These are phyloP conservation scores for Xeromyces bisporus DNA, from an alignment of 495 filamentous ascomycete species.

Conservation along the genomic window DNA sequence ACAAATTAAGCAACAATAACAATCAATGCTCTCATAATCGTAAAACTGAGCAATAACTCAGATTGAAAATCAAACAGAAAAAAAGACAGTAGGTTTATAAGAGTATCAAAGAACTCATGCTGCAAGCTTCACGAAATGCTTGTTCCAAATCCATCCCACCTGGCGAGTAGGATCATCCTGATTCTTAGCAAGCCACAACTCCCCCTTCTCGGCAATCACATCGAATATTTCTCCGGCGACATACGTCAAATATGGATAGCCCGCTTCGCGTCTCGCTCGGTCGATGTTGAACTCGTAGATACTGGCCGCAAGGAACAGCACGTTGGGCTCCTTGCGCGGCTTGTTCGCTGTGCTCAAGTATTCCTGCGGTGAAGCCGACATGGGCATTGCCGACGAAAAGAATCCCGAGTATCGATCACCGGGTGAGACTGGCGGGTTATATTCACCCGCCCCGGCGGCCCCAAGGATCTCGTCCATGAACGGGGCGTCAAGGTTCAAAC, in stretches of 20 bases:
- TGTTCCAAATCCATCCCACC: conserved; percentile 98
- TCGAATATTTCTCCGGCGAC: conserved; percentile 86
- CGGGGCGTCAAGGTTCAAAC: conserved; percentile 27
- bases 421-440: conserved; percentile 15
- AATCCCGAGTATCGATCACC: conserved; percentile 40
- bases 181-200: conserved; percentile 94
- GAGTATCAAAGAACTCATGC: conserved; percentile 5
- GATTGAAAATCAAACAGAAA: too few species aligned
- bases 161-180: conserved; percentile 66
- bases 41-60: too few species aligned
- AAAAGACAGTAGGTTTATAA: conserved; percentile 3
- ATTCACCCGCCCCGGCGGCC: conserved; percentile 1
- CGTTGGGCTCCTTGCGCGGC: conserved; percentile 24
- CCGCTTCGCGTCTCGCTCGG: conserved; percentile 75
- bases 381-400: conserved; percentile 75
- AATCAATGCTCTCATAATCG: too few species aligned
- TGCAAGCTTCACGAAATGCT: conserved; percentile 78
- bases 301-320: conserved; percentile 81
- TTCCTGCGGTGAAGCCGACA: conserved; percentile 42
- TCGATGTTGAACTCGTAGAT: conserved; percentile 95
- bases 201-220: conserved; percentile 85
- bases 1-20: too few species aligned
- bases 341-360: conserved; percentile 8
- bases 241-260: conserved; percentile 92
- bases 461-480: conserved; percentile 24